A percentile compares a stretch with the other conserved stretches of the same genome.
Evolutionary conservation across 2,329 filamentous ascomycete species (phyloP).

Genomic region (Trichoderma harzianum): DNA sequence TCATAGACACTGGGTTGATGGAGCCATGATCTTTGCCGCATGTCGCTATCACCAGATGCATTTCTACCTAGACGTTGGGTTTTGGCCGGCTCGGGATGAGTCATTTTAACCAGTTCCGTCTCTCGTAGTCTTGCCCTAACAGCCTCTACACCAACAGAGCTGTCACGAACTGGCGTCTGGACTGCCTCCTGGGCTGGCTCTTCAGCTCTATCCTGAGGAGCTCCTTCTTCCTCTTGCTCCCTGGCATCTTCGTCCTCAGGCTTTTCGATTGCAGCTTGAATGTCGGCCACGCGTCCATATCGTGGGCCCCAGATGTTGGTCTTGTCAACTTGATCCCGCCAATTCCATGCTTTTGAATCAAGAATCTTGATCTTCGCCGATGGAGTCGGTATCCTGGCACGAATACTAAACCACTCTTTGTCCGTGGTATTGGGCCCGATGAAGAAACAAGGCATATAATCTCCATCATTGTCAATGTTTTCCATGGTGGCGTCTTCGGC

Average conservation of each 20-base stretch:
- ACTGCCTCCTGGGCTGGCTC: background rate
- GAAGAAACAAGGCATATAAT: conserved; percentile 20
- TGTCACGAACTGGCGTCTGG: background rate
- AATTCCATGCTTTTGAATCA: conserved; percentile 17
- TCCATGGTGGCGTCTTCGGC: background rate
- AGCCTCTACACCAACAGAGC: background rate
- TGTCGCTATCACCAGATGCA: background rate
- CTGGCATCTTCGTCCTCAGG: background rate
- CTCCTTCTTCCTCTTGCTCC: background rate
- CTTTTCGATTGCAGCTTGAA: background rate
- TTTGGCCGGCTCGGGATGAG: background rate
- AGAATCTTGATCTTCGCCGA: conserved; percentile 17
- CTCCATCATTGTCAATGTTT: background rate
- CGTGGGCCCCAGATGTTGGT: conserved; percentile 27
- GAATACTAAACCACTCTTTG: conserved; percentile 26
- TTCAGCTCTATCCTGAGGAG: background rate
- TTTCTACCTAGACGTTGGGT: background rate
- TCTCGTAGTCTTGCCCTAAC: background rate
- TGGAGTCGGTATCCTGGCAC: conserved; percentile 22
- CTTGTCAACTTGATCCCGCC: conserved; percentile 20
- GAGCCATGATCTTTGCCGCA: conserved; percentile 22
- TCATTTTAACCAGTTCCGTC: background rate
- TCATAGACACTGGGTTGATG: conserved; percentile 26
- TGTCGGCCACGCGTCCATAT: background rate
- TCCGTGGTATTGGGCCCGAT: conserved; percentile 21